A percentile compares a stretch with the other conserved stretches of the same genome.
Evolutionary conservation across 192 early-diverging fungal genomes (phyloP).

Genomic region (Podochytrium sp.): DNA sequence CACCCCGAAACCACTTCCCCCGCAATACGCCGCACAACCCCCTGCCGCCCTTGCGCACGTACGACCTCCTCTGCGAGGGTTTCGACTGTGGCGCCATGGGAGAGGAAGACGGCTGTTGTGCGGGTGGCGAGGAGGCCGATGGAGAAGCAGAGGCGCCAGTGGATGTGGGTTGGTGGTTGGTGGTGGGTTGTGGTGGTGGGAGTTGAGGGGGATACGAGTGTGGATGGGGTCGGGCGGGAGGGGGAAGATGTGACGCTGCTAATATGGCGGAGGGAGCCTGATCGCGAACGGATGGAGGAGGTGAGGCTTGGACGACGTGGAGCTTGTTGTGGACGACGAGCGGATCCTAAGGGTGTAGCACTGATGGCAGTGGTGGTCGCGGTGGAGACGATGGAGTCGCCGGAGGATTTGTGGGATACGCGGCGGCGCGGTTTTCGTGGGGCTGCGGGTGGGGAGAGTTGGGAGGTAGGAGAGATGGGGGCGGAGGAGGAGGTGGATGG

Average conservation of each 20-base stretch:
- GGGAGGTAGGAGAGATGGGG: no score
- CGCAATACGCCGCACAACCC: background rate
- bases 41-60: background rate
- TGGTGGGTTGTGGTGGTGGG: background rate
- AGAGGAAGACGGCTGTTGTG: constrained; percentile 10
- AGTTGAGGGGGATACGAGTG: no score
- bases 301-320: background rate
- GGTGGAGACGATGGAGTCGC: background rate
- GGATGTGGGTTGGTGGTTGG: constrained; percentile 7
- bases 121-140: constrained; percentile 3
- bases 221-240: background rate
- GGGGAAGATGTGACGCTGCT: background rate
- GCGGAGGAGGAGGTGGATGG: background rate
- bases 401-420: background rate
- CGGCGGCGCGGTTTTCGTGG: background rate
- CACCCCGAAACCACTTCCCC: constrained; percentile 16
- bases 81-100: background rate
- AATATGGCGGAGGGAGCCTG: background rate
- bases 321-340: background rate
- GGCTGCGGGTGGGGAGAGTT: background rate
- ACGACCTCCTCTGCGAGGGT: background rate
- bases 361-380: no score
- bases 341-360: background rate
- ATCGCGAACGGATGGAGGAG: background rate
- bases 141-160: constrained; percentile 17